Conservation (phyloP, 768 basidiomycete genomes). For the Pisolithus sp. region DNA sequence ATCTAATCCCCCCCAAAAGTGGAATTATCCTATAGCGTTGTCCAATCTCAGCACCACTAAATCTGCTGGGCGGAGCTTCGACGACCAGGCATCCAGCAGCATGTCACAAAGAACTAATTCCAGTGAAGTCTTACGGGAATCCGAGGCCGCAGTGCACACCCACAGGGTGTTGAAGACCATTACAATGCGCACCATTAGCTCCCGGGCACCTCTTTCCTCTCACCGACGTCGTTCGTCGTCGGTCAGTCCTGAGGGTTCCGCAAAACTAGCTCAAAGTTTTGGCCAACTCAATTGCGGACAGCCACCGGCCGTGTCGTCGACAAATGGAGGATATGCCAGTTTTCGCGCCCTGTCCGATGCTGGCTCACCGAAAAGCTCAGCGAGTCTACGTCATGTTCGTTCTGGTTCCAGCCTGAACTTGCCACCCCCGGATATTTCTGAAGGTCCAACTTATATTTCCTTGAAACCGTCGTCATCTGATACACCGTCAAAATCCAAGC, state of each 20-base stretch:
- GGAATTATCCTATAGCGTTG: slow-evolving; percentile 10
- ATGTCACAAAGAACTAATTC: slow-evolving; percentile 9
- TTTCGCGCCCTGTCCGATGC: slow-evolving; percentile 1
- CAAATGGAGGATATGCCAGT: neutral
- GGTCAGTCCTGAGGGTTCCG: slow-evolving; percentile 7
- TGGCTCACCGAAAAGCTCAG: neutral
- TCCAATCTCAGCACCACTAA: neutral
- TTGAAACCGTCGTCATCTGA: neutral
- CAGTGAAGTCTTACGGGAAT: neutral
- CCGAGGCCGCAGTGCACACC: slow-evolving; percentile 2
- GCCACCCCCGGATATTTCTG: slow-evolving; percentile 9
- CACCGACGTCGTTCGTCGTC: slow-evolving; percentile 23
- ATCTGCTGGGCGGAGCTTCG: neutral
- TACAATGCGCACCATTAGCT: slow-evolving; percentile 16
- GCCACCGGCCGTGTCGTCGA: neutral
- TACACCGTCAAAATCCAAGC: neutral
- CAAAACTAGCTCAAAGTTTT: slow-evolving; percentile 5
- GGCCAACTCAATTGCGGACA: slow-evolving; percentile 1
- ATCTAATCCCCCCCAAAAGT: slow-evolving; percentile 13
- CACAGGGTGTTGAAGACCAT: slow-evolving; percentile 7
- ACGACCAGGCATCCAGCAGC: neutral
- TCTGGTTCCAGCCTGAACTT: slow-evolving; percentile 23
- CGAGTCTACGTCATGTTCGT: slow-evolving; percentile 16
- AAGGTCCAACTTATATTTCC: too few relatives aligned
- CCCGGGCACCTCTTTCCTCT: neutral